phyloP scores from a whole-genome alignment of 345 rosid species.

The Dipteronia sinensis region DNA sequence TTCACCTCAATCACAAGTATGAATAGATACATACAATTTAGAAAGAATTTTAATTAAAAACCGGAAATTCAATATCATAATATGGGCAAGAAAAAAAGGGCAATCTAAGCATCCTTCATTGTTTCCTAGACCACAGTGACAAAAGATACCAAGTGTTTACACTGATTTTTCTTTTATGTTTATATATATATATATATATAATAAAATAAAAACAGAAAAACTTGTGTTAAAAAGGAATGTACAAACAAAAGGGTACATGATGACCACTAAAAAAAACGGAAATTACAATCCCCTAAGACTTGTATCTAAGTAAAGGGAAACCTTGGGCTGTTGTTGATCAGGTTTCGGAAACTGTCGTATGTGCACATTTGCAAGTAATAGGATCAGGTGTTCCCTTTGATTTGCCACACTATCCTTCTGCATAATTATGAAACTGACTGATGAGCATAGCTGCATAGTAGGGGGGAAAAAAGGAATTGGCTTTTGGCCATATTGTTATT shows the following conservation, averaged over 20 bases:
- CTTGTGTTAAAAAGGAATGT: not conserved
- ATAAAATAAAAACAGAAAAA: not conserved
- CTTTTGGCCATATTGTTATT: not conserved
- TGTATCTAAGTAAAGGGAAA: constrained; percentile 24
- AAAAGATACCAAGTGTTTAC: not conserved
- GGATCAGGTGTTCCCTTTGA: constrained; percentile 97
- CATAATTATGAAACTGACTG: constrained; percentile 18
- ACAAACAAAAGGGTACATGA: not conserved
- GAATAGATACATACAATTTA: not conserved
- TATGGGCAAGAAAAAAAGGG: not conserved
- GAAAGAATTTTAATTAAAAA: not conserved
- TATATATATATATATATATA: no score
- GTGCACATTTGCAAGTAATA: constrained; percentile 96
- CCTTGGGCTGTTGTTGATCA: constrained; percentile 98
- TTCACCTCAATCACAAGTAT: not conserved
- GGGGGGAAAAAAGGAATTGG: not conserved
- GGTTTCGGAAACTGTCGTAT: constrained; percentile 95
- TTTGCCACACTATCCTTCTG: constrained; percentile 98
- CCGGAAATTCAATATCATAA: not conserved
- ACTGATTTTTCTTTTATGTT: no score
- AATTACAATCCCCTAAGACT: not conserved
- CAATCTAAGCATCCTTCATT: not conserved
- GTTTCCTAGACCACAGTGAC: not conserved
- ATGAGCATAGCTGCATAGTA: constrained; percentile 8
- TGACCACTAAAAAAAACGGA: not conserved